These are phyloP conservation scores for Hymenoscyphus occultus DNA, from an alignment of 2,329 filamentous ascomycete genomes.

Conservation along the genomic window DNA sequence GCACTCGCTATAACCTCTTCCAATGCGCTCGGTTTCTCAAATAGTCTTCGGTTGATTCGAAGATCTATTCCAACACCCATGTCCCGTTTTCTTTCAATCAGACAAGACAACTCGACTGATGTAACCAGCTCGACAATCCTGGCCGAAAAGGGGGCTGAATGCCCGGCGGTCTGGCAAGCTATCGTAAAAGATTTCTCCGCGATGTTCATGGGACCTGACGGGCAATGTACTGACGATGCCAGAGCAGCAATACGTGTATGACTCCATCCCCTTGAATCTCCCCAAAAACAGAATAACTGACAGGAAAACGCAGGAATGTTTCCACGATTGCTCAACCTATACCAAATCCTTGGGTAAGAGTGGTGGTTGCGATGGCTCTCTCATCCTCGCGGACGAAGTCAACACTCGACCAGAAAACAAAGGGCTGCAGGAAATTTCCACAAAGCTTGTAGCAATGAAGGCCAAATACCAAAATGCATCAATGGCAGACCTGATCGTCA, in stretches of 20 bases:
- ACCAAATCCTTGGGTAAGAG: slow-evolving; percentile 16
- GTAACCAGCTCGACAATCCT: too few relatives aligned
- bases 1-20: neutral
- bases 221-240: slow-evolving; percentile 23
- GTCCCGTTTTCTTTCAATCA: neutral
- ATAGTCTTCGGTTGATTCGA: neutral
- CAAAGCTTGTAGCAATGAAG: slow-evolving; percentile 13
- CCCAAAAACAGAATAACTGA: neutral
- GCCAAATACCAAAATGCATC: slow-evolving; percentile 10
- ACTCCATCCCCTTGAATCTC: neutral
- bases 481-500: slow-evolving; percentile 22
- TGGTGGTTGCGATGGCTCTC: slow-evolving; percentile 23
- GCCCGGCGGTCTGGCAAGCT: slow-evolving; percentile 42
- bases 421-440: slow-evolving; percentile 18
- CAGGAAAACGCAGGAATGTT: slow-evolving; percentile 11
- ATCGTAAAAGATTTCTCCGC: slow-evolving; percentile 13
- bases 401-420: slow-evolving; percentile 18
- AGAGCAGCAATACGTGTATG: slow-evolving; percentile 23
- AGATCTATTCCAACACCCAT: neutral
- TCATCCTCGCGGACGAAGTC: slow-evolving; percentile 18
- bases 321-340: slow-evolving; percentile 26
- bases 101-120: neutral
- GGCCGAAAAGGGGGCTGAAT: neutral
- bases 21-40: neutral
- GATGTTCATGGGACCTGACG: slow-evolving; percentile 6